A percentile compares a stretch with the other conserved stretches of the same genome.
These are phyloP conservation scores for Phytophthora idaei DNA, from an alignment of 352 stramenopile species.

Conservation along the genomic window DNA sequence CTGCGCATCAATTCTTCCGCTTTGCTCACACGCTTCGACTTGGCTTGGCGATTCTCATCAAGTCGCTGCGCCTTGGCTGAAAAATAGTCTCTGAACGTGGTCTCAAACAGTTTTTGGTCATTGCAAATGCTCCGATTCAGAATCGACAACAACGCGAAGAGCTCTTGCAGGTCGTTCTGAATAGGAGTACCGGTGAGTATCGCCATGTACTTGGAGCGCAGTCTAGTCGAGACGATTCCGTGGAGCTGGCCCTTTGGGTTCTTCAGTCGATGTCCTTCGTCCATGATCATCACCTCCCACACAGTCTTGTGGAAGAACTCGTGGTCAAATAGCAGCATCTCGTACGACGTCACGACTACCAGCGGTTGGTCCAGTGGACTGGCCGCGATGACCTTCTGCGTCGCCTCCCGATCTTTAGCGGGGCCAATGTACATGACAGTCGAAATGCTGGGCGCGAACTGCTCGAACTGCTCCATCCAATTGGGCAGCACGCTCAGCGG, in stretches of 20 bases:
- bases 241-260: conserved; percentile 73
- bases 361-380: conserved; percentile 31
- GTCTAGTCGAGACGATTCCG: conserved; percentile 46
- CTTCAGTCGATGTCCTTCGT: conserved; percentile 92
- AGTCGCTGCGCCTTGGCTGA: conserved; percentile 69
- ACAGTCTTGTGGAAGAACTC: conserved; percentile 53
- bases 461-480: conserved; percentile 83
- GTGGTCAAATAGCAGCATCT: conserved; percentile 68
- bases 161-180: conserved; percentile 86
- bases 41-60: conserved; percentile 21
- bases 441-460: conserved; percentile 62
- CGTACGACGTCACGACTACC: conserved; percentile 80
- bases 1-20: conserved; percentile 63
- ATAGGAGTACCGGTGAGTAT: conserved; percentile 89
- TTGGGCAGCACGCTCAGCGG: conserved; percentile 84
- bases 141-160: conserved; percentile 79
- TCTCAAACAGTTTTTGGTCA: conserved; percentile 55
- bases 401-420: conserved; percentile 49
- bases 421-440: conserved; percentile 61
- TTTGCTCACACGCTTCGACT: conserved; percentile 28
- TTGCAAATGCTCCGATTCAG: conserved; percentile 89
- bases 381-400: conserved; percentile 28
- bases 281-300: conserved; percentile 77
- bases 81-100: conserved; percentile 63
- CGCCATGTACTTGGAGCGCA: conserved; percentile 49